Evolutionary conservation across 257 asterid species (phyloP).

Genomic region (Paulownia fortunei): DNA sequence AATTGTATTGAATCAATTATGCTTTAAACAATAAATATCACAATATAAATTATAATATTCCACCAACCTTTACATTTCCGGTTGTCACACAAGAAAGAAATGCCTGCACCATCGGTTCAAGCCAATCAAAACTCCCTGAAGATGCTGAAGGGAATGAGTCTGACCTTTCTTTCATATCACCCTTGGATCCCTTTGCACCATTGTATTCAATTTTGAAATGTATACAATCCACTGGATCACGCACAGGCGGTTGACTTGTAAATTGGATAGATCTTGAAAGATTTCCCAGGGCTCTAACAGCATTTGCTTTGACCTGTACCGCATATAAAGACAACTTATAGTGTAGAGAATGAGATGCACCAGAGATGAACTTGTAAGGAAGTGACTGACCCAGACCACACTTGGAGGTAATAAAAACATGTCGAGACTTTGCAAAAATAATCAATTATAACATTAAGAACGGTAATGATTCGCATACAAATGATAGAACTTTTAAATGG

Average conservation of each 20-base stretch:
- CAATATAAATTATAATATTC: conserved; percentile 18
- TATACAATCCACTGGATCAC: conserved; percentile 33
- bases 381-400: conserved; percentile 23
- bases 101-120: conserved; percentile 87
- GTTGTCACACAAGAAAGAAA: conserved; percentile 94
- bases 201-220: conserved; percentile 29
- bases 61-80: conserved; percentile 88
- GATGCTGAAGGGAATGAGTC: conserved; percentile 40
- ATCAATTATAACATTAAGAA: conserved; percentile 12
- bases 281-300: conserved; percentile 95
- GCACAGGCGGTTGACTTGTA: conserved; percentile 41
- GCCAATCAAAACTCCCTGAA: conserved; percentile 56
- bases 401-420: conserved; percentile 14
- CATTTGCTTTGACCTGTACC: conserved; percentile 88
- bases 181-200: conserved; percentile 36
- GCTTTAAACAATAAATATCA: conserved; percentile 11
- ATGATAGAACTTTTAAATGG: conserved; percentile 15
- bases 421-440: not conserved
- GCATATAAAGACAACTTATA: conserved; percentile 17
- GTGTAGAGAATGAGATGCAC: conserved; percentile 18
- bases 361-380: conserved; percentile 20
- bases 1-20: conserved; percentile 19
- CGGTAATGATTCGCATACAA: not conserved
- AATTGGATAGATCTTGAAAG: conserved; percentile 73
- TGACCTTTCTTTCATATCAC: conserved; percentile 42